A percentile compares a stretch with the other conserved stretches of the same genome.
phyloP scores from a whole-genome alignment of 805 yeast species.

The Ogataea ganodermae region DNA sequence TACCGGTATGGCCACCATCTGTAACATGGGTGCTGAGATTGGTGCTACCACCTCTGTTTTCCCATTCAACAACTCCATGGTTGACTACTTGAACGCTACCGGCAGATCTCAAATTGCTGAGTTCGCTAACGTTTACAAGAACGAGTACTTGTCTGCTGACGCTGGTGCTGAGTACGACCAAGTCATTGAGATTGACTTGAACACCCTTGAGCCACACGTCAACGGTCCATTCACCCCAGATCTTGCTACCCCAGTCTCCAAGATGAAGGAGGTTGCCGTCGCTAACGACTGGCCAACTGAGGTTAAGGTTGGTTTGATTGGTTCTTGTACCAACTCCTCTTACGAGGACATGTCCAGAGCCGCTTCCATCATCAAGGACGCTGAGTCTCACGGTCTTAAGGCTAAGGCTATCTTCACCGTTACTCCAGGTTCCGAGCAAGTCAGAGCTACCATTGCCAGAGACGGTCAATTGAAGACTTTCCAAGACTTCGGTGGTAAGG shows the following conservation, averaged over 20 bases:
- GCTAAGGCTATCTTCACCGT: slow-evolving; percentile 92
- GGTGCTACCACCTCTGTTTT: slow-evolving; percentile 98
- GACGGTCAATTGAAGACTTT: slow-evolving; percentile 86
- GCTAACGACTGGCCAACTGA: slow-evolving; percentile 82
- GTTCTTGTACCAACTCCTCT: slow-evolving; percentile 98
- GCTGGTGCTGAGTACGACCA: slow-evolving; percentile 88
- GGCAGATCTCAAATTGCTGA: slow-evolving; percentile 81
- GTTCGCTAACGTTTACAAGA: slow-evolving; percentile 54
- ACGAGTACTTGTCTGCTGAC: slow-evolving; percentile 74
- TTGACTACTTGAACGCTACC: slow-evolving; percentile 74
- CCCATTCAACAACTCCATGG: slow-evolving; percentile 70
- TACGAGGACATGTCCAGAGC: slow-evolving; percentile 99
- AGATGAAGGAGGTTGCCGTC: slow-evolving; percentile 70
- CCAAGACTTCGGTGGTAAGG: slow-evolving; percentile 85
- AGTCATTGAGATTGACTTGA: slow-evolving; percentile 85
- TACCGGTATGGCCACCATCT: slow-evolving; percentile 99
- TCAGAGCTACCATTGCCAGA: slow-evolving; percentile 94
- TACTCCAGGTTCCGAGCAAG: slow-evolving; percentile 98
- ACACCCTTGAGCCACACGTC: slow-evolving; percentile 87
- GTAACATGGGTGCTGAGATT: slow-evolving; percentile 99
- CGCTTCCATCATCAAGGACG: slow-evolving; percentile 85
- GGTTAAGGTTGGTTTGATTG: slow-evolving; percentile 92
- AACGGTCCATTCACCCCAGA: slow-evolving; percentile 99
- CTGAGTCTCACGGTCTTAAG: slow-evolving; percentile 80
- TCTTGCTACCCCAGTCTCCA: slow-evolving; percentile 87